A percentile compares a stretch with the other conserved stretches of the same genome.
phyloP scores from a whole-genome alignment of 495 filamentous ascomycete species.

The Letharia columbiana region DNA sequence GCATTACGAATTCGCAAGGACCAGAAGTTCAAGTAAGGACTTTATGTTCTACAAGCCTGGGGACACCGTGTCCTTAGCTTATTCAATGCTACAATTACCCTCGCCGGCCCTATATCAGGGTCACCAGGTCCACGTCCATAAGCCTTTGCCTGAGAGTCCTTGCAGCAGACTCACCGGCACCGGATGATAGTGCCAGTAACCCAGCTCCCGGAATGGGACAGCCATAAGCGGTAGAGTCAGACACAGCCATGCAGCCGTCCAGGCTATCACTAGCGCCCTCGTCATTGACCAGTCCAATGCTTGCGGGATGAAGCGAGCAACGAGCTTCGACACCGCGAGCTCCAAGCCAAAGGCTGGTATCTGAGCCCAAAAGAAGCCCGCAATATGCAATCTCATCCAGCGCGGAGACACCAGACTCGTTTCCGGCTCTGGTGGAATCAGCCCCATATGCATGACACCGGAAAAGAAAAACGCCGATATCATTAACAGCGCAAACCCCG shows the following conservation, averaged over 20 bases:
- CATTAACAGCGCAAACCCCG: conserved; percentile 12
- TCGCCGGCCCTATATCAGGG: background rate
- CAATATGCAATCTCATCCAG: conserved; percentile 22
- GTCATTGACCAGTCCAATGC: background rate
- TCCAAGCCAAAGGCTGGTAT: conserved; percentile 22
- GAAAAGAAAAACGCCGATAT: conserved; percentile 19
- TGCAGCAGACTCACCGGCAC: conserved; percentile 19
- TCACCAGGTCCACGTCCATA: conserved; percentile 16
- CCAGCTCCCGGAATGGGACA: conserved; percentile 22
- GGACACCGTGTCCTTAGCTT: background rate
- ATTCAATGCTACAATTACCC: background rate
- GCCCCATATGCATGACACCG: conserved; percentile 24
- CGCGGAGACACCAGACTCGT: background rate
- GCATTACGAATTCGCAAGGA: no score
- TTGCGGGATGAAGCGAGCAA: conserved; percentile 1
- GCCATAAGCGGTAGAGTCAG: conserved; percentile 22
- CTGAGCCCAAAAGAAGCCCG: conserved; percentile 25
- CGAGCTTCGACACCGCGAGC: conserved; percentile 8
- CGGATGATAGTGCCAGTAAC: conserved; percentile 20
- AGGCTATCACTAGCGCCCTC: conserved; percentile 10
- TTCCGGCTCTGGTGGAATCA: conserved; percentile 22
- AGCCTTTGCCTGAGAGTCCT: conserved; percentile 13
- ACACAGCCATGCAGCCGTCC: conserved; percentile 19
- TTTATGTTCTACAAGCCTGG: background rate
- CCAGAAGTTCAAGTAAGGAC: background rate